phyloP scores from a whole-genome alignment of 306 rosid species.

The Dryas octopetala region DNA sequence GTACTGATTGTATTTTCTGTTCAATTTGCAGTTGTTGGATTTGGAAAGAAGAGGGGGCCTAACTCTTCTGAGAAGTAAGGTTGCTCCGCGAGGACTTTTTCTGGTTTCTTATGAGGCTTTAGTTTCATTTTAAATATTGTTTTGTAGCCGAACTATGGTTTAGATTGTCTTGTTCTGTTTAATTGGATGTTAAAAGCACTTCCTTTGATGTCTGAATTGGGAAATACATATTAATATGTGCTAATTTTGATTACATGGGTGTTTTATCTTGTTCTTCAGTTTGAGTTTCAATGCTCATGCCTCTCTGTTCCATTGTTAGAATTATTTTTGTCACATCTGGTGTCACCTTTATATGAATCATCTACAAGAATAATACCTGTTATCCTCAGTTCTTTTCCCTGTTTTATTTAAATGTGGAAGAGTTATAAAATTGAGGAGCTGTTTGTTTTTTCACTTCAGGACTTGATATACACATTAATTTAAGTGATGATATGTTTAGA shows the following conservation, averaged over 20 bases:
- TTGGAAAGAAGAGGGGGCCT: constrained; percentile 64
- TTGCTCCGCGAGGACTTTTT: not conserved
- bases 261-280: not conserved
- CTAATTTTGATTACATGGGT: not conserved
- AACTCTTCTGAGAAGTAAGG: constrained; percentile 56
- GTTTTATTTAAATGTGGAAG: too few species aligned
- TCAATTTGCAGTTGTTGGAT: constrained; percentile 47
- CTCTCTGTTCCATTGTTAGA: not conserved
- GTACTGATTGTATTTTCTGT: not conserved
- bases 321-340: not conserved
- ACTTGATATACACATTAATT: not conserved
- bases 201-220: not conserved
- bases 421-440: not conserved
- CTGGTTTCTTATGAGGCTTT: constrained; percentile 6
- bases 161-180: not conserved
- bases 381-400: too few species aligned
- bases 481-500: not conserved
- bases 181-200: not conserved
- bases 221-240: constrained; percentile 1
- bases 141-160: constrained; percentile 5
- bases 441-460: not conserved
- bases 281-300: not conserved
- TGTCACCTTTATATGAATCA: not conserved
- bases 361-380: not conserved
- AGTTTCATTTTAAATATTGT: not conserved